Evolutionary conservation across 2,329 filamentous ascomycete species (phyloP), one percentile per base, ranked within the genome.

Genomic region (Aureobasidium melanogenum): DNA sequence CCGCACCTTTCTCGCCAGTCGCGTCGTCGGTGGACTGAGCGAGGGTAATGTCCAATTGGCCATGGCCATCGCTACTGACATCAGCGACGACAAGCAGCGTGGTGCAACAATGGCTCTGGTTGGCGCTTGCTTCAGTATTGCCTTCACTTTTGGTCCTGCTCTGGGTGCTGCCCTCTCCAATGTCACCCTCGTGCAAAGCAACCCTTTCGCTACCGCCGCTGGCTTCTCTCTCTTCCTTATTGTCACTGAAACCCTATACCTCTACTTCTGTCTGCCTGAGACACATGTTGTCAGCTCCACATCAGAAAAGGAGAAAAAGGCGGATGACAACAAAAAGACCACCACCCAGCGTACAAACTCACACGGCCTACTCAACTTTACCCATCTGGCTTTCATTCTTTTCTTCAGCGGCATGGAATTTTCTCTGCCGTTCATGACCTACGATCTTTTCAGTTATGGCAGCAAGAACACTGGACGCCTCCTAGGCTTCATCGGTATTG

Each of bases 321-420:
- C 43, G 46, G 44, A 67, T 32, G 52, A 48, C 10, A 60, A 64
- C 19, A 64, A 63, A 1, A 66, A 67, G 32, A 36, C 61, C 8
- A 30, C 55, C 9, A 22, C 34, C n/a, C 64, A 66, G 46, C 80
- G 88, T 62, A 96, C 90, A 3, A 97, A 97, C 75, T 91, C 88
- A 3, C 91, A 94, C 67, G 76, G 84, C 32, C 73, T 96, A 14
- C 84, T 99, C 50, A 97, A 97, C 72, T 76, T 87, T 1, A 86
- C 90, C 0, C 94, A 99, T 74, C 88, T 97, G 70, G 77, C 87
- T 50, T 99, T 99, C 74, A 85, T 99, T 63, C 85, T 99, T 14
- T 96, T 96, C 76, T 99, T 99, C 76, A 96, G 91, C 2, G 94
- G 94, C 63, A 93, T 99, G 88, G 94, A 99, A 72, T 97, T 96